Conservation (phyloP, 176 grass and related monocot species). For the Eleusine indica region DNA sequence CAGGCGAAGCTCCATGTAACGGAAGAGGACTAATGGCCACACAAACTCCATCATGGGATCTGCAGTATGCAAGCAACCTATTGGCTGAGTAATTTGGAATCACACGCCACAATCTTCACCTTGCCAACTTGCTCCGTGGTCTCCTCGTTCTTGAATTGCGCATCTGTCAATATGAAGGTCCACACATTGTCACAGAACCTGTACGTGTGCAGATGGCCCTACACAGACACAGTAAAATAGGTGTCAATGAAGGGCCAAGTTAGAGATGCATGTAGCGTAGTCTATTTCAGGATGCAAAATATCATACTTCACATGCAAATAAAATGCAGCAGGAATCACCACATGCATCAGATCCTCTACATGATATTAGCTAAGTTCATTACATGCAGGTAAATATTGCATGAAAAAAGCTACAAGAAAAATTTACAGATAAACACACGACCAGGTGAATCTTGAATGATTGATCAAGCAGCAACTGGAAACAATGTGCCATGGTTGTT, state of each 20-base stretch:
- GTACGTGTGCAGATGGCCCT: constrained; percentile 83
- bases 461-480: not conserved
- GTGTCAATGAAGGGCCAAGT: not conserved
- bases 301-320: not conserved
- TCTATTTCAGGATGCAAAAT: not conserved
- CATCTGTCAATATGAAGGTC: constrained; percentile 88
- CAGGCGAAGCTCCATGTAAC: not conserved
- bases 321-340: not conserved
- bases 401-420: not conserved
- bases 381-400: not conserved
- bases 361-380: not conserved
- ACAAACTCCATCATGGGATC: constrained; percentile 6
- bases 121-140: constrained; percentile 52
- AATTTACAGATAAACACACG: not conserved
- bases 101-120: constrained; percentile 97
- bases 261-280: not conserved
- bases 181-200: constrained; percentile 98
- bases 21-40: not conserved
- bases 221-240: not conserved
- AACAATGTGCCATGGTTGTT: not conserved
- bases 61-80: constrained; percentile 21
- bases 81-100: constrained; percentile 81
- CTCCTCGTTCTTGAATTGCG: constrained; percentile 76
- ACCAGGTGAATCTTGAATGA: not conserved
- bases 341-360: not conserved